phyloP scores from a whole-genome alignment of 306 rosid genomes.

The Castanea mollissima region DNA sequence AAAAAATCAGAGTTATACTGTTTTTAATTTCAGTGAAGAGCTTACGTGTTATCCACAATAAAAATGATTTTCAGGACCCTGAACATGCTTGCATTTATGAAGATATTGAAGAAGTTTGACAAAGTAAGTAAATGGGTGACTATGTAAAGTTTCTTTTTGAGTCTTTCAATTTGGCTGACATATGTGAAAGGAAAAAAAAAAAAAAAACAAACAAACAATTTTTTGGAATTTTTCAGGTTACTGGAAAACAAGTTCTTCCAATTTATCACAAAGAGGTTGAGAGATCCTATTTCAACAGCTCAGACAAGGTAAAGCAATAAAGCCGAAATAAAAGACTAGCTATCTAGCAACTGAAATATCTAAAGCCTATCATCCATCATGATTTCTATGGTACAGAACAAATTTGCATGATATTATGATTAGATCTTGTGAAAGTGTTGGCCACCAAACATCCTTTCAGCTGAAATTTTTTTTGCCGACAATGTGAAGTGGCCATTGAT shows the following conservation, averaged over 20 bases:
- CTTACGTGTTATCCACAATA: constrained; percentile 25
- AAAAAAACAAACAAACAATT: neutral
- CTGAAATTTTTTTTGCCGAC: constrained; percentile 49
- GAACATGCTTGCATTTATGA: constrained; percentile 87
- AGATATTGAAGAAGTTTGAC: constrained; percentile 95
- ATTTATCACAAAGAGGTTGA: constrained; percentile 91
- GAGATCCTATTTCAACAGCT: constrained; percentile 90
- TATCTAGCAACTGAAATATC: constrained; percentile 22
- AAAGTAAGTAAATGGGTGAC: constrained; percentile 58
- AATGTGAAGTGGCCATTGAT: constrained; percentile 63
- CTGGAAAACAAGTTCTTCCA: constrained; percentile 82
- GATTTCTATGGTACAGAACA: constrained; percentile 8
- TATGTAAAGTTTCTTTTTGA: constrained; percentile 14
- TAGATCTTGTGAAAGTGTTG: constrained; percentile 44
- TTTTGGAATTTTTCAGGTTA: constrained; percentile 57
- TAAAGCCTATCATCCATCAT: neutral
- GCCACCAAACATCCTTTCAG: constrained; percentile 48
- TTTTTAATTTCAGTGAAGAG: constrained; percentile 6
- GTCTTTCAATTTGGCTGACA: constrained; percentile 4
- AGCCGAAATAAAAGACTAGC: constrained; percentile 4
- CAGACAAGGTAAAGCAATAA: constrained; percentile 75
- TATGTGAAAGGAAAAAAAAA: neutral
- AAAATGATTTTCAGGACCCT: constrained; percentile 64
- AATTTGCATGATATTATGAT: constrained; percentile 28
- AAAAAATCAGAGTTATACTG: neutral